phyloP scores from a whole-genome alignment of 306 rosid species.

The Ormosia emarginata region DNA sequence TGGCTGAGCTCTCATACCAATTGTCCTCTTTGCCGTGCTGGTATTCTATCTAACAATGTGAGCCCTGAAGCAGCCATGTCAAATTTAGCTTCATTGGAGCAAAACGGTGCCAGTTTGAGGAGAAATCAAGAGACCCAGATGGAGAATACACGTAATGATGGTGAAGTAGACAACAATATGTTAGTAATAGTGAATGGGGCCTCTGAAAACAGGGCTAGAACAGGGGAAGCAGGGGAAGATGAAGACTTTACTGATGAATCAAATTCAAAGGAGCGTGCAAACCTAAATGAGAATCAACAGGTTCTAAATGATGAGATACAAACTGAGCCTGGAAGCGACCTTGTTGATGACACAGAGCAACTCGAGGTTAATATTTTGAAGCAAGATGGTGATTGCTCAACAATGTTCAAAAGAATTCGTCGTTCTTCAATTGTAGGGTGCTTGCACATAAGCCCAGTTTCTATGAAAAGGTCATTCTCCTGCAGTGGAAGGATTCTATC shows the following conservation, averaged over 20 bases:
- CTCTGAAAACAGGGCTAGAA: constrained; percentile 21
- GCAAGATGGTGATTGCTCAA: constrained; percentile 2
- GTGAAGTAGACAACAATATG: constrained; percentile 6
- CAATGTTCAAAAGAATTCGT: constrained; percentile 16
- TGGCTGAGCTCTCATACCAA: constrained; percentile 75
- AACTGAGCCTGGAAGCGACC: neutral
- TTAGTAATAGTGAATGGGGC: neutral
- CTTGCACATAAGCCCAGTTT: constrained; percentile 49
- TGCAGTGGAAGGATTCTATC: constrained; percentile 36
- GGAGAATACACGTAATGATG: constrained; percentile 28
- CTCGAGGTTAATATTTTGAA: neutral
- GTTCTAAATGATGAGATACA: neutral
- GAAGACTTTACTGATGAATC: constrained; percentile 17
- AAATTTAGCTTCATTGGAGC: constrained; percentile 18
- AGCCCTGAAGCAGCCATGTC: neutral
- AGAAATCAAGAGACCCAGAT: constrained; percentile 34
- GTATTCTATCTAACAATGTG: constrained; percentile 27
- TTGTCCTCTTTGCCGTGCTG: constrained; percentile 71
- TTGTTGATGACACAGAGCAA: neutral
- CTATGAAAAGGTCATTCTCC: constrained; percentile 60
- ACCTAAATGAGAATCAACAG: neutral
- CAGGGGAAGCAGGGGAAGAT: constrained; percentile 35
- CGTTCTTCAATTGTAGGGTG: constrained; percentile 37
- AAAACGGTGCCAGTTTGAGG: constrained; percentile 3
- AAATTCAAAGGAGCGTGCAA: constrained; percentile 19